Conservation (phyloP, 2,329 filamentous ascomycete species). For the Monilinia laxa region DNA sequence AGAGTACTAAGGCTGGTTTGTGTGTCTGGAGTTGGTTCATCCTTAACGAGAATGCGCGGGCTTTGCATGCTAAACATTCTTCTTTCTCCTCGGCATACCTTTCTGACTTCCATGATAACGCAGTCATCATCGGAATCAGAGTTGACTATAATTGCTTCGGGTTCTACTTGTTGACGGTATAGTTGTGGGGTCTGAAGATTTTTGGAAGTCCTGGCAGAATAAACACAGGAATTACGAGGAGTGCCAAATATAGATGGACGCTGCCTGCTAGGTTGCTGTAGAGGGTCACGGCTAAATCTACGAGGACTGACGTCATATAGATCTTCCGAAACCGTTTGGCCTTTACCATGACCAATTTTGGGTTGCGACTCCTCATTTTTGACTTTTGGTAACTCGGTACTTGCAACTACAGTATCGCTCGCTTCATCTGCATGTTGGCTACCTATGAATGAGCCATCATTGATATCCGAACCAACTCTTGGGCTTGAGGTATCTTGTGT, state of each 20-base stretch:
- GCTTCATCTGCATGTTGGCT: not conserved
- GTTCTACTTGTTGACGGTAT: not conserved
- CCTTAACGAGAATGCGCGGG: not conserved
- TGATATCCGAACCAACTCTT: not conserved
- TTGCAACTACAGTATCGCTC: not conserved
- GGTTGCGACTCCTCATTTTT: not conserved
- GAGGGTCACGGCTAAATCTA: not conserved
- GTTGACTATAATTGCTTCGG: not conserved
- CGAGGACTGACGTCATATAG: not conserved
- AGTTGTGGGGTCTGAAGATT: not conserved
- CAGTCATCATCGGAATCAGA: constrained; percentile 14
- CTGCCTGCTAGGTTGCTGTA: not conserved
- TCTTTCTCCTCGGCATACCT: not conserved
- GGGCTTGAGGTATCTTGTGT: not conserved
- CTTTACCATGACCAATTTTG: not conserved
- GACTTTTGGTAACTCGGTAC: constrained; percentile 4
- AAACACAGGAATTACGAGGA: not conserved
- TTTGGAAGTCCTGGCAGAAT: not conserved
- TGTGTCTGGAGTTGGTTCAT: not conserved
- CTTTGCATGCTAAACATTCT: not conserved
- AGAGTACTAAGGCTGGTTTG: not conserved
- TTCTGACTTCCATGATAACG: not conserved
- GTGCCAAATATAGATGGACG: not conserved
- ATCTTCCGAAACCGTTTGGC: not conserved
- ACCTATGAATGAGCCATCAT: not conserved